phyloP scores from a whole-genome alignment of 2,329 filamentous ascomycete species.

The Aspergillus phoenicis region DNA sequence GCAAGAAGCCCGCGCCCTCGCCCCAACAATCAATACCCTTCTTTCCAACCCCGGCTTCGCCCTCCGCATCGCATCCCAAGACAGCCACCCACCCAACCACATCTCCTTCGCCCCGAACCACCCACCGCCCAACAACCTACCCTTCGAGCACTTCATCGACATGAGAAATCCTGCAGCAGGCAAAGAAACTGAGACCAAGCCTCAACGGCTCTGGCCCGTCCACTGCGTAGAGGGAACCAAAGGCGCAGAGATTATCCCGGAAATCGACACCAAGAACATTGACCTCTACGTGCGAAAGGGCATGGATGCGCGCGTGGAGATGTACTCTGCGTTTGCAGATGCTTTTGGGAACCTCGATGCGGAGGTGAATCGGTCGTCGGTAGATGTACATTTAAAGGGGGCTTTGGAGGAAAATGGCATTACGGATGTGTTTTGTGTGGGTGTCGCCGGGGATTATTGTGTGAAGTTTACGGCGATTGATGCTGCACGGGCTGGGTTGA shows the following conservation, averaged over 20 bases:
- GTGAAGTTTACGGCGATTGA: slow-evolving; percentile 81
- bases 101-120: slow-evolving; percentile 90
- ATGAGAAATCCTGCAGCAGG: slow-evolving; percentile 54
- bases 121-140: slow-evolving; percentile 58
- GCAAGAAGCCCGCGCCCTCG: slow-evolving; percentile 69
- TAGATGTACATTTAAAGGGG: slow-evolving; percentile 62
- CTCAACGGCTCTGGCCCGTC: slow-evolving; percentile 78
- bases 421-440: slow-evolving; percentile 82
- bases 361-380: slow-evolving; percentile 34
- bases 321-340: slow-evolving; percentile 91
- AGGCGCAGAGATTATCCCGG: slow-evolving; percentile 73
- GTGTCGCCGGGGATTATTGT: slow-evolving; percentile 87
- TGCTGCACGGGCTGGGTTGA: slow-evolving; percentile 73
- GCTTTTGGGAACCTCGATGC: slow-evolving; percentile 62
- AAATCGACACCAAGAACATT: slow-evolving; percentile 64
- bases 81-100: slow-evolving; percentile 83
- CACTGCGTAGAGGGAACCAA: slow-evolving; percentile 79
- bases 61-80: slow-evolving; percentile 81
- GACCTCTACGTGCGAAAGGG: slow-evolving; percentile 78
- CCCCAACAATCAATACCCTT: slow-evolving; percentile 72
- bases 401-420: slow-evolving; percentile 61
- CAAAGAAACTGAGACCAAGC: slow-evolving; percentile 64
- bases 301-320: slow-evolving; percentile 72
- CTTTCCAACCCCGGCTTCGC: slow-evolving; percentile 68
- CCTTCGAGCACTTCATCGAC: slow-evolving; percentile 67